Evolutionary conservation across 2,329 filamentous ascomycete species (phyloP), one percentile per base, ranked within the genome.

Genomic region (Aspergillus sojae): DNA sequence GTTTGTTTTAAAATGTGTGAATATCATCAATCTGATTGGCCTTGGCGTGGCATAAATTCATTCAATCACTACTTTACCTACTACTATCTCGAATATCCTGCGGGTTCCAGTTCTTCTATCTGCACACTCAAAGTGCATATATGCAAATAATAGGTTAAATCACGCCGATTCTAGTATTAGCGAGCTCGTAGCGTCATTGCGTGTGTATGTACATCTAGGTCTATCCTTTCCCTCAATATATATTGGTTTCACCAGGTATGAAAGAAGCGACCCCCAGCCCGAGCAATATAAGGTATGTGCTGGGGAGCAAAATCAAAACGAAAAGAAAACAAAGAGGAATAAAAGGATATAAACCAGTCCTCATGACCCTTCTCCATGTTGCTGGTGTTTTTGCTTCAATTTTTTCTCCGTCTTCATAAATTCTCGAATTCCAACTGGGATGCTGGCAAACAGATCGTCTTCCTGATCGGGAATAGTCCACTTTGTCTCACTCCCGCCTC

Each of bases 351-450:
- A 34, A 53, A 11, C 7, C 23, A 30, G 10, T 16, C 23, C 45
- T 71, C 64, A 76, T 28, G 61, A 26, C n/a, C 57, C 53, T 23
- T 60, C 68, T n/a, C 84, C 86, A 60, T 82, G 87, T 58, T 82
- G 79, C 71, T 80, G 77, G 75, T 94, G 91, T 77, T 88, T 90
- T 77, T 91, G 84, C 78, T 92, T 94, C 65, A 99, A 78, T 77
- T 84, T 90, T 85, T 98, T 98, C 82, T 99, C 95, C 64, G 90
- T 93, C 82, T 91, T 93, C 94, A 99, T 98, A 73, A 99, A 99
- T 77, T 97, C 94, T 65, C 92, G 84, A 68, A 99, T 97, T 0
- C 94, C 95, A 11, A 98, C 91, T 0, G 95, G 94, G 58, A 99
- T 89, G 68, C 87, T 88, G 57, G 87, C 86, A 72, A 96, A 96